A percentile compares a stretch with the other conserved stretches of the same genome.
Conservation (phyloP, 768 basidiomycete species). For the Termitomyces sp. region DNA sequence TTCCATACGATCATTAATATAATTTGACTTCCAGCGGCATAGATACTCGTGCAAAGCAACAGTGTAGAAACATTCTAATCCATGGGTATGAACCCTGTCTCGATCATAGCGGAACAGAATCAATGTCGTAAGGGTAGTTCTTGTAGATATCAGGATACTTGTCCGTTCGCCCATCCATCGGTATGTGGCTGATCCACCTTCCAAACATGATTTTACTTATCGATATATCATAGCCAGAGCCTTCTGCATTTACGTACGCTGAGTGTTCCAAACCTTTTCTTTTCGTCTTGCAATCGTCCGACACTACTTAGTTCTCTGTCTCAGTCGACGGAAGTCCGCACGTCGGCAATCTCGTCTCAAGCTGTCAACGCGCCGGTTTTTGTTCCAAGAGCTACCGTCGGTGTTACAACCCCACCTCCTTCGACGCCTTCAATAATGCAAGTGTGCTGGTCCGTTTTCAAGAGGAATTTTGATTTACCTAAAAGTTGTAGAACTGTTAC, state of each 20-base stretch:
- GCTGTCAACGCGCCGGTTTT: constrained; percentile 84
- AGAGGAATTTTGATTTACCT: neutral
- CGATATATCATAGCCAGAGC: constrained; percentile 17
- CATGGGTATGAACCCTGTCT: constrained; percentile 57
- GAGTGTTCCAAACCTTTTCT: neutral
- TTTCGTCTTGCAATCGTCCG: neutral
- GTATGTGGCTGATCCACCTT: constrained; percentile 29
- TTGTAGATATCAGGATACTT: constrained; percentile 84
- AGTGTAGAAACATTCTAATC: constrained; percentile 89
- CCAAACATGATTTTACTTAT: neutral
- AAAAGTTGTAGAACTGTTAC: constrained; percentile 11
- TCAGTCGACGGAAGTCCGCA: constrained; percentile 19
- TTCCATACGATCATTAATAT: neutral
- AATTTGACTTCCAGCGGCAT: constrained; percentile 6
- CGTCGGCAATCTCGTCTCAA: constrained; percentile 43
- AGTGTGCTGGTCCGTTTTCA: constrained; percentile 2
- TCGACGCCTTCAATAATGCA: constrained; percentile 15
- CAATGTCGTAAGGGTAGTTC: constrained; percentile 34
- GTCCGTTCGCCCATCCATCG: constrained; percentile 76
- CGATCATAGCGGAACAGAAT: neutral
- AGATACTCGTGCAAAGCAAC: constrained; percentile 60
- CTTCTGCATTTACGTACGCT: constrained; percentile 24
- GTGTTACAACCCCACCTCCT: constrained; percentile 23
- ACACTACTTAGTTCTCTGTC: constrained; percentile 3
- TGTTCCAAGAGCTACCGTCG: constrained; percentile 51